Evolutionary conservation across 2,329 filamentous ascomycete species (phyloP).

Genomic region (Pyricularia grisea): DNA sequence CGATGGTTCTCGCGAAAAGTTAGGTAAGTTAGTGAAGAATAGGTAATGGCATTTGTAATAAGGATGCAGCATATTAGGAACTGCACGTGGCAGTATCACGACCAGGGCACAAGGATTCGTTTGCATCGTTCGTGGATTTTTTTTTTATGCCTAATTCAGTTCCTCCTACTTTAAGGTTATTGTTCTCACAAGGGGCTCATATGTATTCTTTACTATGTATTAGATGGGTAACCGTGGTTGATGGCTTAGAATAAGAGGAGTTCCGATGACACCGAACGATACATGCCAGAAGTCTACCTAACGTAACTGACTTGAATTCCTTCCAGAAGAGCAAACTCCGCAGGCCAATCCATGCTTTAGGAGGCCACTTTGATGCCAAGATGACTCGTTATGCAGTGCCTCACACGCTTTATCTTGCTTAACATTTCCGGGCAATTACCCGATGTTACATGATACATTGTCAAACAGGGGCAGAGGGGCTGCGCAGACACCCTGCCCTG

Average conservation of each 20-base stretch:
- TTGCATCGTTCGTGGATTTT: too few species aligned
- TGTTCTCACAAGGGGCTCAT: too few species aligned
- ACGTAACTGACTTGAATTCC: not conserved
- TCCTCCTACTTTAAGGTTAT: too few species aligned
- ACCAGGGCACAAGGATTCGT: too few species aligned
- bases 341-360: not conserved
- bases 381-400: not conserved
- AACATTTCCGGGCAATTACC: not conserved
- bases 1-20: too few species aligned
- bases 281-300: not conserved
- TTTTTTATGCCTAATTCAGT: too few species aligned
- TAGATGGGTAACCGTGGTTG: not conserved
- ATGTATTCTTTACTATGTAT: not conserved
- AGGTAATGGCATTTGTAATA: not conserved
- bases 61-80: not conserved
- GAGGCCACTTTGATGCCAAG: not conserved
- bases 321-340: not conserved
- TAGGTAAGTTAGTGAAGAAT: too few species aligned
- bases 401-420: not conserved
- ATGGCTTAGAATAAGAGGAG: not conserved
- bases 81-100: too few species aligned
- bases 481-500: not conserved
- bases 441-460: not conserved
- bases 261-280: not conserved
- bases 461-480: not conserved